Base-by-base conservation (phyloP, 192 early-diverging fungal genomes). In the Coemansia sp. region DNA sequence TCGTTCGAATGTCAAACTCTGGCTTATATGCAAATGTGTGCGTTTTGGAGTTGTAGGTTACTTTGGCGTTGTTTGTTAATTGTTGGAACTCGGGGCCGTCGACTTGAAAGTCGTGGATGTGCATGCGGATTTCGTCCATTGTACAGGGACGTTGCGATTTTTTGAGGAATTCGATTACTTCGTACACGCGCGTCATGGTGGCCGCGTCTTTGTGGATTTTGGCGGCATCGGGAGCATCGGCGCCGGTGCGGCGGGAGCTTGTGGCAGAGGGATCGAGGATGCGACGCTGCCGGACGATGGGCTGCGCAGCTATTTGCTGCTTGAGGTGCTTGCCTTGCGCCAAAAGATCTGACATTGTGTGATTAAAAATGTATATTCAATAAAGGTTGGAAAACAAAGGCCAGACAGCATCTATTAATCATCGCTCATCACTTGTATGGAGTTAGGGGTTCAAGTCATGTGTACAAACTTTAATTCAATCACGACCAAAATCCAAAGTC, bases 21-120 rank as follows among this genome's bases (percentile, higher is more conserved):
- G 90, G 90, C 81, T 88, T 89, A 73, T 92, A 93, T 5, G 84
- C 83, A 76, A 91, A 89, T 1, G 87, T 88, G 5, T 83, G 62
- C 15, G 80, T 78, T 2, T 70, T 25, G 1, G 73, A 32, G 59
- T 87, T 84, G 70, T 83, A 92, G 0, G 72, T 69, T 21, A 93
- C 86, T 49, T 90, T 90, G 37, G 85, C 82, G 63, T 88, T 92
- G 35, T 74, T 66, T 10, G 75, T 78, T 27, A 91, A 65, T 19
- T 85, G 79, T 5, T 85, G 63, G 68, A 82, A 87, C 49, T 89
- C 79, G 7, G 79, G 69, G 7, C 73, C 70, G 17, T 86, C 84
- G 5, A 76, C 76, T 50, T 63, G 58, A 58, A 91, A 83, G 59
- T 91, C 85, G 19, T 84, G 72, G 27, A 85, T 79, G 45, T 84